phyloP scores from a whole-genome alignment of 352 stramenopile genomes.

The Phytophthora syringae region DNA sequence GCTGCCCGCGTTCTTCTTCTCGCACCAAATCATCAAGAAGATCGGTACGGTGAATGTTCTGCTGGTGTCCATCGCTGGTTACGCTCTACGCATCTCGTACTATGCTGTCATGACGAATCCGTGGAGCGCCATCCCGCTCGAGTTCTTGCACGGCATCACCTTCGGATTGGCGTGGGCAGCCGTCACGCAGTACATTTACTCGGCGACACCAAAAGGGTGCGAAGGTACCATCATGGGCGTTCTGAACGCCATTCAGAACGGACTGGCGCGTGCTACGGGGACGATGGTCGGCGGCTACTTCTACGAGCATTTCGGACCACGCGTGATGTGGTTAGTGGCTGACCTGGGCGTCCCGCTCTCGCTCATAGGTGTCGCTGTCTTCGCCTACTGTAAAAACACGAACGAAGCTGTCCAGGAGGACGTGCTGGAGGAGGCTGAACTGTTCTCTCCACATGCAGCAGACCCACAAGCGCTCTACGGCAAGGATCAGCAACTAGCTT shows the following conservation, averaged over 20 bases:
- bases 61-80: background rate
- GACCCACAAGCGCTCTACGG: slow-evolving; percentile 22
- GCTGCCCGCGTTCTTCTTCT: background rate
- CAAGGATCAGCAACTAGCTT: slow-evolving; percentile 4
- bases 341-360: slow-evolving; percentile 70
- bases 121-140: slow-evolving; percentile 75
- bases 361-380: slow-evolving; percentile 56
- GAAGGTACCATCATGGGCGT: slow-evolving; percentile 78
- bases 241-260: slow-evolving; percentile 75
- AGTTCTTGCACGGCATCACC: slow-evolving; percentile 74
- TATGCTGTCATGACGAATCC: slow-evolving; percentile 25
- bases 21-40: slow-evolving; percentile 4
- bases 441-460: slow-evolving; percentile 26
- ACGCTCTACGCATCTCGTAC: background rate
- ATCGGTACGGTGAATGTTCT: background rate
- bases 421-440: slow-evolving; percentile 27
- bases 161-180: slow-evolving; percentile 72
- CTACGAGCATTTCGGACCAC: slow-evolving; percentile 67
- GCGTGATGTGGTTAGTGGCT: slow-evolving; percentile 66
- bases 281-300: slow-evolving; percentile 76
- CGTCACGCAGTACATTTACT: slow-evolving; percentile 74
- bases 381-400: slow-evolving; percentile 61
- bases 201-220: slow-evolving; percentile 51
- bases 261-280: slow-evolving; percentile 55
- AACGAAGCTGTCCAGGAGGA: slow-evolving; percentile 43